phyloP scores from a whole-genome alignment of 2,329 filamentous ascomycete species.

The Clarireedia homoeocarpa region DNA sequence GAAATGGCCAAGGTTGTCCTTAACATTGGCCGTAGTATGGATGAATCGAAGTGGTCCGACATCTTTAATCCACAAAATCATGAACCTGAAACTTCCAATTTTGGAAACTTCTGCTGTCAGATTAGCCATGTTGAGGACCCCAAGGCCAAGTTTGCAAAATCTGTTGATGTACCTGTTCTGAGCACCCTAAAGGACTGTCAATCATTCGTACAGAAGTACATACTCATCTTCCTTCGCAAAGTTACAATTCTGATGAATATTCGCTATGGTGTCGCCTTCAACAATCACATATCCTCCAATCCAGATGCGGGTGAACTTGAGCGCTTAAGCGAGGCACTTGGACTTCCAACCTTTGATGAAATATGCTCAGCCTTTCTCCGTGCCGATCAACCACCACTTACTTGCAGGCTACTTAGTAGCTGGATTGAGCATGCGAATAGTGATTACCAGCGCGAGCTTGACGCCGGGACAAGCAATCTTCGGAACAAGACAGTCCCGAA shows the following conservation, averaged over 20 bases:
- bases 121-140: constrained; percentile 13
- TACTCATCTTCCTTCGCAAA: constrained; percentile 85
- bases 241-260: constrained; percentile 75
- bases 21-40: constrained; percentile 48
- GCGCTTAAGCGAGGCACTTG: constrained; percentile 68
- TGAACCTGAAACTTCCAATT: constrained; percentile 10
- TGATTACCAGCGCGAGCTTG: not conserved
- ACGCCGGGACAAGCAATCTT: not conserved
- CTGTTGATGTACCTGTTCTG: constrained; percentile 48
- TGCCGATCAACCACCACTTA: constrained; percentile 25
- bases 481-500: not conserved
- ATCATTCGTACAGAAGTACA: constrained; percentile 67
- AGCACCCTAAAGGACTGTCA: constrained; percentile 48
- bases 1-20: constrained; percentile 79
- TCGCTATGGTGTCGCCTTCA: constrained; percentile 82
- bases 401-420: constrained; percentile 44
- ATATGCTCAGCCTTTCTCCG: constrained; percentile 45
- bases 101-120: constrained; percentile 21
- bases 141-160: constrained; percentile 32
- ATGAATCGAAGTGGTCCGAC: constrained; percentile 40
- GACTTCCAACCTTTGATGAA: constrained; percentile 70
- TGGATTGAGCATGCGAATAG: constrained; percentile 52
- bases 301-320: constrained; percentile 70
- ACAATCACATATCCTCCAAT: constrained; percentile 54
- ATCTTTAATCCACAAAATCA: constrained; percentile 12